These are phyloP conservation scores for Selenicereus undatus DNA, from an alignment of 148 eudicot species.

Conservation along the genomic window DNA sequence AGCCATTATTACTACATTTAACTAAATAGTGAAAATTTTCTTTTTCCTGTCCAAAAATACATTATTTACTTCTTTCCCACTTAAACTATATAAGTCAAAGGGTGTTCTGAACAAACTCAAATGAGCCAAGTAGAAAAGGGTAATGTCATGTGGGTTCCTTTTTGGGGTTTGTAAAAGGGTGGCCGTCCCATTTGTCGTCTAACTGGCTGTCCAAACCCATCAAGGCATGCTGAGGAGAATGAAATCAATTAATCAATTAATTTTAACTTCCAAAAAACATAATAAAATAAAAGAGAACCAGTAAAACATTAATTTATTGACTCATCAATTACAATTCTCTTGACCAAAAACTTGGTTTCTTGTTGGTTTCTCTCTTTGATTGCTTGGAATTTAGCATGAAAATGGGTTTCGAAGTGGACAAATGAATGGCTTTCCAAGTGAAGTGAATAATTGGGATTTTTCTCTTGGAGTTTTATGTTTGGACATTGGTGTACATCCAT, in stretches of 20 bases:
- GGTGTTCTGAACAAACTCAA: background rate
- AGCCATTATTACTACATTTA: no score
- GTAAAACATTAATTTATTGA: slow-evolving; percentile 1
- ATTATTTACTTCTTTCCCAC: no score
- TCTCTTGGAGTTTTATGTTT: slow-evolving; percentile 19
- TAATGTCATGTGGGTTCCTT: background rate
- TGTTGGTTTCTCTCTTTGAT: background rate
- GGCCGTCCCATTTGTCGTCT: slow-evolving; percentile 9
- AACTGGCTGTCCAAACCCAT: slow-evolving; percentile 5
- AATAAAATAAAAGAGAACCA: background rate
- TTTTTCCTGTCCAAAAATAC: no score
- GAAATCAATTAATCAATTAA: background rate
- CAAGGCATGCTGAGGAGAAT: background rate
- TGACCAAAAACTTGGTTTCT: slow-evolving; percentile 11
- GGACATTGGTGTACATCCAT: slow-evolving; percentile 1
- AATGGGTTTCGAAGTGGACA: background rate
- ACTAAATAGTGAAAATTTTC: no score
- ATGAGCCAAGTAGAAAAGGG: background rate
- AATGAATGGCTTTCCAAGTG: slow-evolving; percentile 5
- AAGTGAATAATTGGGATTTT: background rate
- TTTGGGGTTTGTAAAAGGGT: slow-evolving; percentile 9
- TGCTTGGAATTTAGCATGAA: background rate
- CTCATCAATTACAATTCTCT: background rate
- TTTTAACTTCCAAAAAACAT: background rate
- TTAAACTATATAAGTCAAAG: background rate